phyloP scores from a whole-genome alignment of 2,329 filamentous ascomycete genomes.

The Aspergillus terreus region DNA sequence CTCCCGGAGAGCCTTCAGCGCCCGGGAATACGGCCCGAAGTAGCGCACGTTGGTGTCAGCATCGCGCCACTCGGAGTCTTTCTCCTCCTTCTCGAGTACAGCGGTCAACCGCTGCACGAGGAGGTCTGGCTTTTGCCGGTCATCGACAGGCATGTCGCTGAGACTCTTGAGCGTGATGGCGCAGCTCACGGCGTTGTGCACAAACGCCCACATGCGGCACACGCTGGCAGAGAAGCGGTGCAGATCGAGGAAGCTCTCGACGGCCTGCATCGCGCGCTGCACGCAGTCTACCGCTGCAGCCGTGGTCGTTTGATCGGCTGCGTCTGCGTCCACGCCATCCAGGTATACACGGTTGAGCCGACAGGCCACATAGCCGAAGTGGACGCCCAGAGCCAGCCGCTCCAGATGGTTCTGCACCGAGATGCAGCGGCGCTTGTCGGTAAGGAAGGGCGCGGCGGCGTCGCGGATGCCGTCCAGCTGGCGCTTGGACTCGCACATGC shows the following conservation, averaged over 20 bases:
- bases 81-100: slow-evolving; percentile 16
- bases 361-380: slow-evolving; percentile 17
- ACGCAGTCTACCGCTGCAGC: not conserved
- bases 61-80: slow-evolving; percentile 16
- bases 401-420: slow-evolving; percentile 16
- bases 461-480: slow-evolving; percentile 9
- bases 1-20: slow-evolving; percentile 13
- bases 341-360: slow-evolving; percentile 12
- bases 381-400: slow-evolving; percentile 15
- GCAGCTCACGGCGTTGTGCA: slow-evolving; percentile 21
- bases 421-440: slow-evolving; percentile 11
- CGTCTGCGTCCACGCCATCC: not conserved
- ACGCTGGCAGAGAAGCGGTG: slow-evolving; percentile 13
- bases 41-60: slow-evolving; percentile 17
- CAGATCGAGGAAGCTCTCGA: slow-evolving; percentile 16
- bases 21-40: slow-evolving; percentile 18
- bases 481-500: slow-evolving; percentile 4
- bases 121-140: not conserved
- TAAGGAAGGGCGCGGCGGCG: slow-evolving; percentile 7
- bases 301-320: not conserved
- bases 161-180: slow-evolving; percentile 13
- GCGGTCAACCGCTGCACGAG: slow-evolving; percentile 9
- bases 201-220: slow-evolving; percentile 19
- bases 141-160: not conserved
- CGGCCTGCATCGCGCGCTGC: slow-evolving; percentile 4